Percentiles rank a stretch among this genome's conserved stretches.
Conservation (phyloP, 177 flowering plant species). For the Vitis hybrid region DNA sequence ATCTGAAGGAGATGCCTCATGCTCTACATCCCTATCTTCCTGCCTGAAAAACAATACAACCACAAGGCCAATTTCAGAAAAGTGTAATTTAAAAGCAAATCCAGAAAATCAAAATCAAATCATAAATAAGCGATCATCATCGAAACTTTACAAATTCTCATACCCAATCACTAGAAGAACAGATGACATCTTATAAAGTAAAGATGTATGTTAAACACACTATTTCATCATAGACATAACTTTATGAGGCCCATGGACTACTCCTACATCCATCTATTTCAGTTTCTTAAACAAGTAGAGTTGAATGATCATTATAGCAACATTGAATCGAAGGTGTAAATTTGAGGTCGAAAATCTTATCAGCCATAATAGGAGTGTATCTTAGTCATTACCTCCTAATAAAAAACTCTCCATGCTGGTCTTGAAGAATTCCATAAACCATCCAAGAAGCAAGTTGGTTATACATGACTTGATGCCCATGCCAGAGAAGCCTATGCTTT, state of each 20-base stretch:
- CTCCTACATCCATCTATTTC: not conserved
- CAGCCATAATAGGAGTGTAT: not conserved
- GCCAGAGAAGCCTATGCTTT: constrained; percentile 93
- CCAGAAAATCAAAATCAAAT: not conserved
- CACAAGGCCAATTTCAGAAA: constrained; percentile 5
- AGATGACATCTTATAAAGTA: not conserved
- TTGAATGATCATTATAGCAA: not conserved
- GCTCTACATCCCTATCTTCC: constrained; percentile 62
- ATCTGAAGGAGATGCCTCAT: constrained; percentile 46
- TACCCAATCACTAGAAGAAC: no score
- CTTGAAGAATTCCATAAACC: constrained; percentile 98
- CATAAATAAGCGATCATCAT: not conserved
- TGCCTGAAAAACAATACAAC: constrained; percentile 47
- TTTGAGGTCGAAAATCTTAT: not conserved
- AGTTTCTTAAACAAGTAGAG: not conserved
- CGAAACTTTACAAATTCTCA: no score
- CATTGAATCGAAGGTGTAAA: not conserved
- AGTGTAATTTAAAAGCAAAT: not conserved
- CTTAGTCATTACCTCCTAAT: constrained; percentile 65
- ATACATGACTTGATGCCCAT: constrained; percentile 98
- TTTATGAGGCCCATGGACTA: no score
- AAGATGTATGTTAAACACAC: not conserved
- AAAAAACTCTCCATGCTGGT: constrained; percentile 92
- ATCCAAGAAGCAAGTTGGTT: constrained; percentile 96
- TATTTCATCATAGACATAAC: not conserved